Evolutionary conservation across 129 eudicot genomes (phyloP), one percentile per base, ranked within the genome.

Genomic region (Glebionis coronaria): DNA sequence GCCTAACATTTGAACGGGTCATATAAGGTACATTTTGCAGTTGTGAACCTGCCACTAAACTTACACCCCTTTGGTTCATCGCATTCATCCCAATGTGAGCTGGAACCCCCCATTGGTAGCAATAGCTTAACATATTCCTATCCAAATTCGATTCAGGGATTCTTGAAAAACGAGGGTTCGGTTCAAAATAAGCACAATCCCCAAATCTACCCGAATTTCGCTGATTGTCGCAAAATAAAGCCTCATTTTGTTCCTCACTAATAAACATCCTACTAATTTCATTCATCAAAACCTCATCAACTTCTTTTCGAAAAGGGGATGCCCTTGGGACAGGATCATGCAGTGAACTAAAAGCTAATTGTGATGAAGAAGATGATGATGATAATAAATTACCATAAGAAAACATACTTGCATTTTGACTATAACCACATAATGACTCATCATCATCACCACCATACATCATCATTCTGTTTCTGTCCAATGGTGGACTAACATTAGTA

Each of bases 321-420:
- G 82, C 51, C 73, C 50, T 79, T 65, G 76, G 71, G 16, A 52
- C 79, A 16, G 70, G 76, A 66, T 83, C 87, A 58, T 83, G 85
- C 42, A 35, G 7, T 35, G 42, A 35, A 35, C 42, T 9, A 35
- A 7, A 35, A 35, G 42, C 42, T 35, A 35, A 35, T 35, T 9
- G 42, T 35, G 42, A 35, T 35, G 42, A 35, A 35, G 42, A 35
- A 62, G 84, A 81, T 73, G 73, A 13, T 57, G 71, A 15, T 25
- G 79, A 65, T 65, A 72, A 62, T 21, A 83, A 87, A 68, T 88
- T 77, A 21, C 82, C 90, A 76, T 81, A 77, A 40, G 73, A 70
- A 23, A 68, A 79, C 18, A 78, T 63, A 44, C 29, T 73, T 19
- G 82, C 46, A 77, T 72, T 66, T 23, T 67, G 77, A 65, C 49